Evolutionary conservation across 2,329 filamentous ascomycete genomes (phyloP).

Genomic region (Paecilomyces dactylethromorphus): DNA sequence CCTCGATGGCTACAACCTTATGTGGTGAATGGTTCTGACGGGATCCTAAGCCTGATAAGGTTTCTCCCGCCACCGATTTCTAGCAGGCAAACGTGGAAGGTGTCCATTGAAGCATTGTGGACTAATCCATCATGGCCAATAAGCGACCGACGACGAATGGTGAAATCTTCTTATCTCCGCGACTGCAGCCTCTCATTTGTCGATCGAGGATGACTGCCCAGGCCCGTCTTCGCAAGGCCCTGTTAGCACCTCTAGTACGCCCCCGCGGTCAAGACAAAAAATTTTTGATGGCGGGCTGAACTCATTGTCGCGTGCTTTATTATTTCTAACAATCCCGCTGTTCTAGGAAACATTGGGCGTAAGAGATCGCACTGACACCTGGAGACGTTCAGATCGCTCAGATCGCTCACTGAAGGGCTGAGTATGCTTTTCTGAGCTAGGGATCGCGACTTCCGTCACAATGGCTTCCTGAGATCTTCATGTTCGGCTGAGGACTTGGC

Average conservation of each 20-base stretch:
- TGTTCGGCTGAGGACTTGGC: not conserved
- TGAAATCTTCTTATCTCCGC: not conserved
- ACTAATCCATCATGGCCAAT: constrained; percentile 1
- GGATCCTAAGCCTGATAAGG: not conserved
- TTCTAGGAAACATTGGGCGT: not conserved
- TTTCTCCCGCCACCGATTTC: not conserved
- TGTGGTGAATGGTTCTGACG: not conserved
- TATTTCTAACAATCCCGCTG: not conserved
- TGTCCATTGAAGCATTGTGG: constrained; percentile 11
- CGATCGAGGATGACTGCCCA: not conserved
- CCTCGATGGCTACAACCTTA: not conserved
- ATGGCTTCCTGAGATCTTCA: not conserved
- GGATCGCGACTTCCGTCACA: not conserved
- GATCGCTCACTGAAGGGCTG: not conserved
- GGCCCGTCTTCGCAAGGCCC: not conserved
- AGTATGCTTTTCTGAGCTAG: not conserved
- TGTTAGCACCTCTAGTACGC: not conserved
- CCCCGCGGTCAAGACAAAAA: not conserved
- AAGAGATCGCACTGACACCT: not conserved
- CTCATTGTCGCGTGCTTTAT: not conserved
- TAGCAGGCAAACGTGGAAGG: not conserved
- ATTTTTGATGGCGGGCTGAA: not conserved
- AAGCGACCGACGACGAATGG: not conserved
- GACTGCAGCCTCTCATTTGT: not conserved
- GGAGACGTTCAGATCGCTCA: not conserved